phyloP scores from a whole-genome alignment of 2,329 filamentous ascomycete genomes.

The Hirsutella thompsonii region DNA sequence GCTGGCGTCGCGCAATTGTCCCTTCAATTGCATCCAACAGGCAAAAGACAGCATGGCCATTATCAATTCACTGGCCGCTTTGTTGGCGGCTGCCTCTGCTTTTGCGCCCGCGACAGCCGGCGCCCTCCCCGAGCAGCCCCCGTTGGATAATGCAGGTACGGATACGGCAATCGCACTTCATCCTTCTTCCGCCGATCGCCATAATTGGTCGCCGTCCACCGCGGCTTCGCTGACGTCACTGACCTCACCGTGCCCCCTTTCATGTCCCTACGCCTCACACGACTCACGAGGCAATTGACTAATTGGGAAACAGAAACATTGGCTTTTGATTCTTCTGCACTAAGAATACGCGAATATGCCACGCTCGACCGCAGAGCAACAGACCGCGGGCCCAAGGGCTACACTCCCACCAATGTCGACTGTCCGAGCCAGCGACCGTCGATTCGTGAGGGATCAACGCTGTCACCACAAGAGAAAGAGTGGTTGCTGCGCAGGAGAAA shows the following conservation, averaged over 20 bases:
- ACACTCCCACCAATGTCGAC: constrained; percentile 53
- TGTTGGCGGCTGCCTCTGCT: background rate
- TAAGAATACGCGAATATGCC: no score
- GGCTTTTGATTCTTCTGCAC: background rate
- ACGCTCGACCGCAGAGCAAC: constrained; percentile 5
- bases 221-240: constrained; percentile 1
- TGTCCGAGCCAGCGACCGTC: constrained; percentile 60
- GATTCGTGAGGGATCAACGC: constrained; percentile 45
- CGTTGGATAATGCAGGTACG: background rate
- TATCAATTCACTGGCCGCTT: background rate
- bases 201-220: no score
- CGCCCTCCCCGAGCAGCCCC: background rate
- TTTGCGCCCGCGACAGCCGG: background rate
- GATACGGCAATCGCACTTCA: background rate
- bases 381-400: constrained; percentile 35
- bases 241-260: no score
- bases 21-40: background rate
- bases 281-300: no score
- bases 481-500: constrained; percentile 64
- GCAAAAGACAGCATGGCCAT: background rate
- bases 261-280: no score
- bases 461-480: constrained; percentile 57
- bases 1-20: background rate
- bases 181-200: background rate
- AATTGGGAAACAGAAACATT: no score